Base-by-base conservation (phyloP, 1,139 yeast species). In the Pichia sp. region DNA sequence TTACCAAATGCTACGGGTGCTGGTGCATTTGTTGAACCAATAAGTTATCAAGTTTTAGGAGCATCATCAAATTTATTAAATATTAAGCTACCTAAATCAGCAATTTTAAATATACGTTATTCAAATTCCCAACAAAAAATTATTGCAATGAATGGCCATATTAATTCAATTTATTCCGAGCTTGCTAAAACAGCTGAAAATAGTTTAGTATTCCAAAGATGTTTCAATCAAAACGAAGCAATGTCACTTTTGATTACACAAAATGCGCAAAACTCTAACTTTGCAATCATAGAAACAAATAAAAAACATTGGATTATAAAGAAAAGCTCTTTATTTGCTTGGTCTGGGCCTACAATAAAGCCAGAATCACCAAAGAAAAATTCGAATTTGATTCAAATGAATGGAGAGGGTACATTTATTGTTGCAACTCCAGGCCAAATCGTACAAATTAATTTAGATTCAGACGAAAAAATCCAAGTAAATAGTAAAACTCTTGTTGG, bases 21-120 rank as follows among this genome's bases (percentile, higher is more conserved):
- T 4, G 76, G 74, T 1, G 71, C 73, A 1, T 72, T 72, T 56
- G 60, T 59, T 50, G 71, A 70, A 42, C 75, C 80, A 11, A 59
- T 63, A 10, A 66, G 63, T 41, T 75, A 77, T 55, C 71, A 72
- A 47, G 74, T 74, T 8, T 56, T 78, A 38, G 82, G 81, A 2
- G 67, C 68, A 28, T 73, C 75, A 1, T 66, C 74, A 6, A 70
- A 76, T 10, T 55, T 79, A 53, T 60, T 79, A 44, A 74, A 72
- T 48, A 68, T 79, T 44, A 69, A 75, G 31, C 60, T 79, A 10
- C 84, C 84, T 5, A 70, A 80, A 7, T 76, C 80, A 2, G 67
- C 79, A 5, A 67, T 74, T 4, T 59, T 80, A 29, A 76, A 71
- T 56, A 51, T 68, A 22, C 59, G 70, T 34, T 65, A 62, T 50